phyloP scores from a whole-genome alignment of 2,329 filamentous ascomycete species.

The Xylaria sp. region DNA sequence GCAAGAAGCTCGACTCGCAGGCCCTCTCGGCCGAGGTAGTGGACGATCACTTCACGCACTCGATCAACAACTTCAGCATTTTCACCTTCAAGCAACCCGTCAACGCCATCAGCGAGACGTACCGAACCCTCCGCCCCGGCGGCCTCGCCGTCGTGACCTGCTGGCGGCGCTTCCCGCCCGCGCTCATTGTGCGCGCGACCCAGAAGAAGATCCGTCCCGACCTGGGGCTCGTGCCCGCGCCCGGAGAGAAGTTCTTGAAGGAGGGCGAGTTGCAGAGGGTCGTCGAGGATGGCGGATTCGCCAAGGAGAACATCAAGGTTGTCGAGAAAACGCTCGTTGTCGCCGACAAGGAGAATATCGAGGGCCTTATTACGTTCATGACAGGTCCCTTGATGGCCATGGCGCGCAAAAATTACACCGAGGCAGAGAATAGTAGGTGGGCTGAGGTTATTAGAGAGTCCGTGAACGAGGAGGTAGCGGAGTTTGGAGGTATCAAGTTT shows the following conservation, averaged over 20 bases:
- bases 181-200: slow-evolving; percentile 43
- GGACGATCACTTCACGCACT: slow-evolving; percentile 44
- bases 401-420: slow-evolving; percentile 47
- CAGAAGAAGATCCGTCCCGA: slow-evolving; percentile 46
- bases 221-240: slow-evolving; percentile 43
- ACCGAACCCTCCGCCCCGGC: slow-evolving; percentile 42
- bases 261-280: slow-evolving; percentile 44
- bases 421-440: slow-evolving; percentile 44
- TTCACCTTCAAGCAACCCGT: slow-evolving; percentile 42
- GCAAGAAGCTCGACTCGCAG: slow-evolving; percentile 46
- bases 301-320: slow-evolving; percentile 39
- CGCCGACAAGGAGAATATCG: slow-evolving; percentile 43
- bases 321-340: slow-evolving; percentile 44
- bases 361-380: slow-evolving; percentile 47
- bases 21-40: slow-evolving; percentile 40
- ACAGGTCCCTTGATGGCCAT: slow-evolving; percentile 47
- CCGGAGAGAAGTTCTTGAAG: slow-evolving; percentile 43
- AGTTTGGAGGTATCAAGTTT: slow-evolving; percentile 45
- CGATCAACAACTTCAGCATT: slow-evolving; percentile 47
- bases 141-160: slow-evolving; percentile 44
- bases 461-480: slow-evolving; percentile 44
- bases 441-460: slow-evolving; percentile 39
- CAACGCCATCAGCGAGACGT: slow-evolving; percentile 42
- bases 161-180: slow-evolving; percentile 45
- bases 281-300: slow-evolving; percentile 45